Base-by-base conservation (phyloP, 192 early-diverging fungal genomes). In the Oehlia diaphana region DNA sequence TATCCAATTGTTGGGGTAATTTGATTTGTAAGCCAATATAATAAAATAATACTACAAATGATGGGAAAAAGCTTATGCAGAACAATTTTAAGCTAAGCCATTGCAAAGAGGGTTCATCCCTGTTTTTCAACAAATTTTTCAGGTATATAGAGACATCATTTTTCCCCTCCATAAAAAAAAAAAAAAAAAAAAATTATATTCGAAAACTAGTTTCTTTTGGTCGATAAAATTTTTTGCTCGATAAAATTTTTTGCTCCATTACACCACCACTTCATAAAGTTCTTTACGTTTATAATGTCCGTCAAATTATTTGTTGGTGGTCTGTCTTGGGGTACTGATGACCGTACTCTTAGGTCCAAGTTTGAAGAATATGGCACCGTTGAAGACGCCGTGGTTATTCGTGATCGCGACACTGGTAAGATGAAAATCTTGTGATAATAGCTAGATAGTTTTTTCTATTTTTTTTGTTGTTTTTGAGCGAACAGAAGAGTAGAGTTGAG, bases 381-480 rank as follows among this genome's bases (percentile, higher is more conserved):
- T 73, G 74, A 83, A 35, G 87, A 92, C 80, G 86, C 92, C 64
- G 87, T 89, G 61, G 91, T 96, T 23, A 83, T 94, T 72, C 86
- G 72, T 44, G 93, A 94, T 79, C 89, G 91, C 77, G 91, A 94
- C 70, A 94, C 91, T 75, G 91, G 93, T 94, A 89, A 87, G 86
- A 82, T 67, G n/a, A 39, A 8, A 8, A 44, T 9, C 0, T 47
- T 42, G 39, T 42, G 7, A 42, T 42, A 42, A 42, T 42, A 42
- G 39, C 39, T 42, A 42, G 39, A 42, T 42, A 7, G 0, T 50
- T 14, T 42, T 50, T 72, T 44, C 4, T 0, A 2, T 50, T 26
- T 49, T 39, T 21, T 72, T 49, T 72, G 21, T 39, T 47, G 31
- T 42, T 19, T 47, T 50, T 53, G 28, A 74, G 73, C 71, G n/a